Conservation (phyloP, 495 filamentous ascomycete species). For the Aspergillus panamensis region DNA sequence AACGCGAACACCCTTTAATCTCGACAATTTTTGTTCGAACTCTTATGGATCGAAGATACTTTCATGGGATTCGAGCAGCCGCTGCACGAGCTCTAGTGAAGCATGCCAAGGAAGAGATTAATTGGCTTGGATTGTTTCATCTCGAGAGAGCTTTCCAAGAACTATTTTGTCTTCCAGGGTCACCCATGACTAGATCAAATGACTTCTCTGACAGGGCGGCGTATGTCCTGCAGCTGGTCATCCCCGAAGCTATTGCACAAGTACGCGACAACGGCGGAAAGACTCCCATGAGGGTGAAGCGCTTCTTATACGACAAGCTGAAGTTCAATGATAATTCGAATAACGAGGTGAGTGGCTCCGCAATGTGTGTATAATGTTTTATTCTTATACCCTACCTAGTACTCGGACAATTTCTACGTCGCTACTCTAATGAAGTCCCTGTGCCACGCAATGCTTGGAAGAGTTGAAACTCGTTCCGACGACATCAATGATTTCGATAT, state of each 20-base stretch:
- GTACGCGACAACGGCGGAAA: constrained; percentile 72
- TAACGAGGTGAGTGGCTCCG: constrained; percentile 55
- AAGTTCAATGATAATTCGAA: constrained; percentile 90
- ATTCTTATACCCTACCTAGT: constrained; percentile 38
- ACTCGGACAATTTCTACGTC: constrained; percentile 84
- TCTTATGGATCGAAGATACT: constrained; percentile 87
- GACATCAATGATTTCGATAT: constrained; percentile 47
- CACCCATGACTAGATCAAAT: constrained; percentile 75
- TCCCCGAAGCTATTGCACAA: constrained; percentile 73
- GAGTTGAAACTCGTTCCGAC: constrained; percentile 36
- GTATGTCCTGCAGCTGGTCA: constrained; percentile 77
- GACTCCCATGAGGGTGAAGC: constrained; percentile 69
- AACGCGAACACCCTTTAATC: constrained; percentile 65
- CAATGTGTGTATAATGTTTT: neutral
- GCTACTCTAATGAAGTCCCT: constrained; percentile 76
- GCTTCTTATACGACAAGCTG: constrained; percentile 81
- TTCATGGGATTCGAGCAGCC: constrained; percentile 82
- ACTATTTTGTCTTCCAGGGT: constrained; percentile 75
- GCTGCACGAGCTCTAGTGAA: constrained; percentile 72
- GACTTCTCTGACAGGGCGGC: constrained; percentile 81
- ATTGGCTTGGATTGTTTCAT: constrained; percentile 80
- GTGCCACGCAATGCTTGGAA: constrained; percentile 68
- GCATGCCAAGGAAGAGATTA: constrained; percentile 63
- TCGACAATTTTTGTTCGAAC: constrained; percentile 85
- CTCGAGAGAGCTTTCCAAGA: constrained; percentile 80